Percentiles rank a stretch among this genome's conserved stretches.
phyloP scores from a whole-genome alignment of 2,329 filamentous ascomycete genomes.

The Trichoderma koningii region DNA sequence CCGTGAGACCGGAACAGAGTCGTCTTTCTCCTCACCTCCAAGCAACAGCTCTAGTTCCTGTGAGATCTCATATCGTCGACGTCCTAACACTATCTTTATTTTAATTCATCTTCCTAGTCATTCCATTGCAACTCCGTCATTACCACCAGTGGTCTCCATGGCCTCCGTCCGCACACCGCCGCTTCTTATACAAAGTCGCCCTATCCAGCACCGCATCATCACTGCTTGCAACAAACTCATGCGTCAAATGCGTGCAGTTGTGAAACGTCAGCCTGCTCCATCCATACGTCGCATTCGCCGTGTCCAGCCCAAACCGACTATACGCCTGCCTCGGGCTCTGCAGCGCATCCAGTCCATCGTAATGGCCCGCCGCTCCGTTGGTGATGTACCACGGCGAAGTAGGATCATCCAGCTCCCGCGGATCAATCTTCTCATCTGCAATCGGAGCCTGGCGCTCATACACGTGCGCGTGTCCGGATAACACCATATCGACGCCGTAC shows the following conservation, averaged over 20 bases:
- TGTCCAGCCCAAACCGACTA: slow-evolving; percentile 14
- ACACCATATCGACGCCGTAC: slow-evolving; percentile 12
- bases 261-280: slow-evolving; percentile 22
- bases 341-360: slow-evolving; percentile 13
- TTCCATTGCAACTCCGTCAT: background rate
- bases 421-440: slow-evolving; percentile 14
- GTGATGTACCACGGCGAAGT: slow-evolving; percentile 22
- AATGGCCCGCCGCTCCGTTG: slow-evolving; percentile 21
- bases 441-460: slow-evolving; percentile 19
- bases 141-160: background rate
- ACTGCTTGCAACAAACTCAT: slow-evolving; percentile 19
- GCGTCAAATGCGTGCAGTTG: slow-evolving; percentile 17
- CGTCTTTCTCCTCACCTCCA: too few species aligned
- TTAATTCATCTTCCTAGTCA: too few species aligned
- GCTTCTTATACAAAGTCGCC: slow-evolving; percentile 19
- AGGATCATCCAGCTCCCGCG: slow-evolving; percentile 8
- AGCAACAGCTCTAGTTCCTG: too few species aligned
- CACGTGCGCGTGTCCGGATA: slow-evolving; percentile 10
- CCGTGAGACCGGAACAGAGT: too few species aligned
- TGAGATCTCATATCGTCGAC: too few species aligned
- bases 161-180: background rate
- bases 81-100: too few species aligned
- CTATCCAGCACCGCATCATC: slow-evolving; percentile 13
- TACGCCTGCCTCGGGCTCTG: slow-evolving; percentile 12
- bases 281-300: slow-evolving; percentile 10